Evolutionary conservation across 1,139 yeast genomes (phyloP), one percentile per base, ranked within the genome.

Genomic region (Lodderomyces metapsilosis): DNA sequence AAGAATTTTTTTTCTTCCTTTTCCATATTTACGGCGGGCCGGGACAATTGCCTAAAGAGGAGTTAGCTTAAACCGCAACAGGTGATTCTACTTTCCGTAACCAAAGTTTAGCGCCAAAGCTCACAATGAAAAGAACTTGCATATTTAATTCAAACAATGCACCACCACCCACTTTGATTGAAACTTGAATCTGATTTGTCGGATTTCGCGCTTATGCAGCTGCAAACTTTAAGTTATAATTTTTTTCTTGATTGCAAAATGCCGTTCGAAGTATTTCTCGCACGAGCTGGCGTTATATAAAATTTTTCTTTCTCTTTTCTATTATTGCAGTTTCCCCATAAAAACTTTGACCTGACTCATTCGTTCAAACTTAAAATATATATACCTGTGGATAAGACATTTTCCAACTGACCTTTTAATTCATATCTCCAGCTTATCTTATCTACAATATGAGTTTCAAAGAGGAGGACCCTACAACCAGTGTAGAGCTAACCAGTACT

Each of bases 311-410:
- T 24, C 11, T 11, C 9, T 24, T 7, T 24, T 24, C n/a, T n/a
- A n/a, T n/a, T n/a, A n/a, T 28, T 28, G 32, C 32, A 28, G 32
- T 28, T 28, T 28, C 32, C 32, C 32, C 32, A 28, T 28, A 15
- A 15, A 15, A 28, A n/a, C n/a, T n/a, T 10, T 13, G 4, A 16
- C 17, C 13, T 15, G 32, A n/a, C n/a, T n/a, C n/a, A n/a, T n/a
- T n/a, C n/a, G n/a, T n/a, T n/a, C n/a, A n/a, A n/a, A n/a, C n/a
- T n/a, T n/a, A n/a, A n/a, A n/a, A n/a, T n/a, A n/a, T n/a, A n/a
- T n/a, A n/a, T n/a, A n/a, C n/a, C n/a, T n/a, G n/a, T n/a, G n/a
- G n/a, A n/a, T n/a, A n/a, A n/a, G n/a, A n/a, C n/a, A n/a, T n/a
- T n/a, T n/a, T n/a, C n/a, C n/a, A n/a, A n/a, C n/a, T n/a, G n/a